Conservation (phyloP, 2,329 filamentous ascomycete species). For the Stagonosporopsis vannaccii region DNA sequence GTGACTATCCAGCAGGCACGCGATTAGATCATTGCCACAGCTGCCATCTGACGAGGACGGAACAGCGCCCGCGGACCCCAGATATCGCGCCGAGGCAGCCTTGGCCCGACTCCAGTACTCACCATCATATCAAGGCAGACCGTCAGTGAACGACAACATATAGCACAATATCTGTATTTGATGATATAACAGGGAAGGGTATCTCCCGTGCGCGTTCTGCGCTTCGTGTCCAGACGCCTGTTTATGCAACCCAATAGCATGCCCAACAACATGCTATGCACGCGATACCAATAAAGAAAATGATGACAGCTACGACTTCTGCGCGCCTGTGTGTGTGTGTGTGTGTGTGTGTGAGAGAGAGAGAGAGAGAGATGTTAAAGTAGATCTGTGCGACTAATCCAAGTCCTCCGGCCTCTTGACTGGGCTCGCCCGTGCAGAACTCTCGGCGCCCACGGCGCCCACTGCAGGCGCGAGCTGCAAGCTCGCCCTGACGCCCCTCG, state of each 20-base stretch:
- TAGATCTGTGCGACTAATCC: conserved; percentile 40
- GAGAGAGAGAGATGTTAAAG: too few species aligned
- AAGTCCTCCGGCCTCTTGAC: conserved; percentile 56
- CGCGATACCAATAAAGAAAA: conserved; percentile 3
- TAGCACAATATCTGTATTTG: conserved; percentile 12
- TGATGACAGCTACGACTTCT: too few species aligned
- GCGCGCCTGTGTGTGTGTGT: too few species aligned
- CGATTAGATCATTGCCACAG: conserved; percentile 13
- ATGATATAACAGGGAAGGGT: conserved; percentile 7
- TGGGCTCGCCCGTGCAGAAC: conserved; percentile 47
- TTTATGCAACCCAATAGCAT: conserved; percentile 22
- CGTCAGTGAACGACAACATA: not conserved
- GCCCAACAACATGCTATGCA: not conserved
- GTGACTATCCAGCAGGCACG: not conserved
- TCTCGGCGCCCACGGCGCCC: conserved; percentile 27
- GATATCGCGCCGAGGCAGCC: not conserved
- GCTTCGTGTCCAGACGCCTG: conserved; percentile 19
- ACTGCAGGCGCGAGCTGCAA: conserved; percentile 46
- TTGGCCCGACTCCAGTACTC: not conserved
- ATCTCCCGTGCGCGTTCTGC: conserved; percentile 11
- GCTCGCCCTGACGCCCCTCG: conserved; percentile 46
- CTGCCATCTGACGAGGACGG: not conserved
- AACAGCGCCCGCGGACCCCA: conserved; percentile 2
- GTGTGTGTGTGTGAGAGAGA: not conserved
- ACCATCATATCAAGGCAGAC: not conserved